These are phyloP conservation scores for Coemansia sp. DNA, from an alignment of 192 early-diverging fungal genomes.

Conservation along the genomic window DNA sequence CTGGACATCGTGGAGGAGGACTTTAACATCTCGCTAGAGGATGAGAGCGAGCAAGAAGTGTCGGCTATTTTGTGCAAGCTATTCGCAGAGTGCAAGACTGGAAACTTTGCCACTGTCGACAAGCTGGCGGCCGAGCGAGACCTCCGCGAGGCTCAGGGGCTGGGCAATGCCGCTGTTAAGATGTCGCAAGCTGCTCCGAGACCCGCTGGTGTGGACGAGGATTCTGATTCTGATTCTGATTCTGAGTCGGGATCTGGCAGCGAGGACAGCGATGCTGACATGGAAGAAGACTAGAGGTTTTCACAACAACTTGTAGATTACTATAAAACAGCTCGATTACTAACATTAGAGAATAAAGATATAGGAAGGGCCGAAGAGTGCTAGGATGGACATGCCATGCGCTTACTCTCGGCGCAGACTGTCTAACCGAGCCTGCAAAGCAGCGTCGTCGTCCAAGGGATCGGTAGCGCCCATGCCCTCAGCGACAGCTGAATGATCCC, in stretches of 20 bases:
- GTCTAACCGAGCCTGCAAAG: conserved; percentile 87
- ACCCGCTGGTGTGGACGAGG: neutral
- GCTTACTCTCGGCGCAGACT: conserved; percentile 83
- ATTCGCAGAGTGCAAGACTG: conserved; percentile 41
- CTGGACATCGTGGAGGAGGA: conserved; percentile 39
- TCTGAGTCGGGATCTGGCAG: neutral
- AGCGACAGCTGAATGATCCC: conserved; percentile 58
- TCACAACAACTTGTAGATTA: neutral
- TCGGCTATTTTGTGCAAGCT: conserved; percentile 22
- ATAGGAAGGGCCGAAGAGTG: neutral
- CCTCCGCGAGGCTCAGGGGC: conserved; percentile 17
- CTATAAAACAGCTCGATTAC: no score
- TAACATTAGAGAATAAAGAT: no score
- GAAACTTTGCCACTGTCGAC: conserved; percentile 42
- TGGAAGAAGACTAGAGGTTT: conserved; percentile 17
- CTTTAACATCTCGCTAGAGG: conserved; percentile 43
- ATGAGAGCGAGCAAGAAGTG: conserved; percentile 47
- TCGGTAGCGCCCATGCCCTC: conserved; percentile 15
- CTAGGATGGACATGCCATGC: neutral
- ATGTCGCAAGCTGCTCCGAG: conserved; percentile 19
- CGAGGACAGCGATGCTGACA: conserved; percentile 13
- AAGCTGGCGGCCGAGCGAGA: conserved; percentile 41
- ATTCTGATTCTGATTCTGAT: conserved; percentile 14
- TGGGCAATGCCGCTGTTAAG: conserved; percentile 9
- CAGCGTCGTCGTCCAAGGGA: conserved; percentile 64